These are phyloP conservation scores for Sporisorium exsertum DNA, from an alignment of 1,284 basidiomycete species.

Conservation along the genomic window DNA sequence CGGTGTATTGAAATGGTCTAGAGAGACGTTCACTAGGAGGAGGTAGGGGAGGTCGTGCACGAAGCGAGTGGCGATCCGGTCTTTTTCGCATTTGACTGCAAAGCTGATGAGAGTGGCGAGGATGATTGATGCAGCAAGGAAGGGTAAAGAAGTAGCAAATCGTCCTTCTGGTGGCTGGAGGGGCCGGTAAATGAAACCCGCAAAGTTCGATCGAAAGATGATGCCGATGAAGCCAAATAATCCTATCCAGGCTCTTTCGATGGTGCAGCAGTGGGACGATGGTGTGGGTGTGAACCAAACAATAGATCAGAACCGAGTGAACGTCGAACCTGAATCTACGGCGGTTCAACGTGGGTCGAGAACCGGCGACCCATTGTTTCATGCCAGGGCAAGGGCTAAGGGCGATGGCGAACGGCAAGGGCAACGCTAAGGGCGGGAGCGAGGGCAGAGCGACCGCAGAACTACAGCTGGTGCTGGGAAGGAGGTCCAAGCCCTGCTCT, in stretches of 20 bases:
- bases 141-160: not conserved
- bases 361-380: not conserved
- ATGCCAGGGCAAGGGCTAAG: not conserved
- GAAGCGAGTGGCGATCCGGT: not conserved
- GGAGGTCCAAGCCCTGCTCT: not conserved
- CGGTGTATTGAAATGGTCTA: not conserved
- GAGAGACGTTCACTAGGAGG: not conserved
- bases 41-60: not conserved
- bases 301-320: not conserved
- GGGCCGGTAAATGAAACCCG: not conserved
- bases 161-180: not conserved
- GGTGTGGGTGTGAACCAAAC: not conserved
- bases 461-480: no score
- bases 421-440: not conserved
- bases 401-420: not conserved
- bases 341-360: not conserved
- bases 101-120: no score
- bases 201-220: not conserved
- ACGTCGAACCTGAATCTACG: not conserved
- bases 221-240: not conserved
- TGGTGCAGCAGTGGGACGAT: not conserved
- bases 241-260: not conserved
- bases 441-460: not conserved
- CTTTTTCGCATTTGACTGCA: no score
- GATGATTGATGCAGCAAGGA: not conserved